phyloP scores from a whole-genome alignment of 2,329 filamentous ascomycete genomes.

The Conoideocrella luteorostrata region DNA sequence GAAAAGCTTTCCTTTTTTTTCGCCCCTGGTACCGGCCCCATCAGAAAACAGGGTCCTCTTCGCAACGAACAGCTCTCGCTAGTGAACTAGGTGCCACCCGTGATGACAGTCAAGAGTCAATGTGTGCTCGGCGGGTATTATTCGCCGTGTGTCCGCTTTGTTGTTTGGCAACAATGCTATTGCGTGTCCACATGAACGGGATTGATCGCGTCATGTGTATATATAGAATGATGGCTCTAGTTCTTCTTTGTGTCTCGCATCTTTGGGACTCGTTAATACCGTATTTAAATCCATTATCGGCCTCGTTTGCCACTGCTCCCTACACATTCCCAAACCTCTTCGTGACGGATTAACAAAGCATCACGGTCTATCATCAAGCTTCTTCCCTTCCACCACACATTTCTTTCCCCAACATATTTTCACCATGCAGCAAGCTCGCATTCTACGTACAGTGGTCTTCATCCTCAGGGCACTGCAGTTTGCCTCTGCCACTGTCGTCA shows the following conservation, averaged over 20 bases:
- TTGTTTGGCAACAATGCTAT: neutral
- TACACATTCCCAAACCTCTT: no score
- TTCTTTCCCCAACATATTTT: neutral
- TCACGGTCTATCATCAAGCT: no score
- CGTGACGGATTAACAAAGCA: no score
- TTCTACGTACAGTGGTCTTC: constrained; percentile 14
- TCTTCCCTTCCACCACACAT: no score
- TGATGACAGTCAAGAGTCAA: neutral
- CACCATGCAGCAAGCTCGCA: constrained; percentile 3
- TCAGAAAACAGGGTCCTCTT: neutral
- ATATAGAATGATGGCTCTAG: neutral
- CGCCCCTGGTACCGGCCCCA: neutral
- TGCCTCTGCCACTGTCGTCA: constrained; percentile 57
- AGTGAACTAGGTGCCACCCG: no score
- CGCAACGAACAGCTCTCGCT: no score
- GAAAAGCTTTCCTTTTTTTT: neutral
- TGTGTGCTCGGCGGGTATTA: neutral
- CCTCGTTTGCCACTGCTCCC: no score
- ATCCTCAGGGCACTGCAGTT: constrained; percentile 36
- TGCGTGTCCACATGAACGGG: neutral
- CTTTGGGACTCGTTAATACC: neutral
- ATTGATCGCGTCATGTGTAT: neutral
- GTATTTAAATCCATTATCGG: no score
- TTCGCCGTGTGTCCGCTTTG: neutral
- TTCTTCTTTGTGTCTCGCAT: neutral